Conservation (phyloP, 2,329 filamentous ascomycete species). For the Ilyonectria robusta region DNA sequence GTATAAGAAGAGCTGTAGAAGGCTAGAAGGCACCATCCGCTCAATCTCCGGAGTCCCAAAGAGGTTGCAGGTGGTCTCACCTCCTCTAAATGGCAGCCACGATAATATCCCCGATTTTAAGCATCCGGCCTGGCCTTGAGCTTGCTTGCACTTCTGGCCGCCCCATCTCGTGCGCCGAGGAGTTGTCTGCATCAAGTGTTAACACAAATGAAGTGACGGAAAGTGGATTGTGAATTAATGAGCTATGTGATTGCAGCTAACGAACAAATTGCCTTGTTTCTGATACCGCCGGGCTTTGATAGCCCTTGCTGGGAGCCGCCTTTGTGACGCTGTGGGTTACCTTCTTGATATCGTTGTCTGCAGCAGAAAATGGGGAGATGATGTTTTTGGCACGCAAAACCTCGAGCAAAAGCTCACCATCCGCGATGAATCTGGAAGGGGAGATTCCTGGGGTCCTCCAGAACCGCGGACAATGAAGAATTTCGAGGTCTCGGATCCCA, state of each 20-base stretch:
- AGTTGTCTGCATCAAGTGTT: neutral
- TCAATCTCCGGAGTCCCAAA: neutral
- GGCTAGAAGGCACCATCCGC: neutral
- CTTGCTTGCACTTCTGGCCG: too few species aligned
- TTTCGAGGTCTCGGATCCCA: conserved; percentile 42
- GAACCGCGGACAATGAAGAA: conserved; percentile 31
- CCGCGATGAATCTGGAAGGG: conserved; percentile 6
- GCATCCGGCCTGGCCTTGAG: neutral
- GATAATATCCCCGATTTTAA: too few species aligned
- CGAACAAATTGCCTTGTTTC: too few species aligned
- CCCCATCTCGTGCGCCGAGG: neutral
- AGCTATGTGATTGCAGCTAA: neutral
- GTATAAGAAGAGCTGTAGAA: neutral
- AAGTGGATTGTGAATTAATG: neutral
- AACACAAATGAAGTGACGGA: neutral
- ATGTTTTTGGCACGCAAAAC: neutral
- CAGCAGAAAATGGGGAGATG: neutral
- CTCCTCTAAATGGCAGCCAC: neutral
- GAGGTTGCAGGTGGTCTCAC: neutral
- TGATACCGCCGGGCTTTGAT: too few species aligned
- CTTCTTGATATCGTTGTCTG: too few species aligned
- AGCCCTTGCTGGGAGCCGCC: too few species aligned
- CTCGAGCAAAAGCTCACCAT: neutral
- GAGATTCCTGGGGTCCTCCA: conserved; percentile 6
- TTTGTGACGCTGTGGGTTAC: too few species aligned